Evolutionary conservation across 2,329 filamentous ascomycete species (phyloP).

Genomic region (Phyllosticta capitalensis): DNA sequence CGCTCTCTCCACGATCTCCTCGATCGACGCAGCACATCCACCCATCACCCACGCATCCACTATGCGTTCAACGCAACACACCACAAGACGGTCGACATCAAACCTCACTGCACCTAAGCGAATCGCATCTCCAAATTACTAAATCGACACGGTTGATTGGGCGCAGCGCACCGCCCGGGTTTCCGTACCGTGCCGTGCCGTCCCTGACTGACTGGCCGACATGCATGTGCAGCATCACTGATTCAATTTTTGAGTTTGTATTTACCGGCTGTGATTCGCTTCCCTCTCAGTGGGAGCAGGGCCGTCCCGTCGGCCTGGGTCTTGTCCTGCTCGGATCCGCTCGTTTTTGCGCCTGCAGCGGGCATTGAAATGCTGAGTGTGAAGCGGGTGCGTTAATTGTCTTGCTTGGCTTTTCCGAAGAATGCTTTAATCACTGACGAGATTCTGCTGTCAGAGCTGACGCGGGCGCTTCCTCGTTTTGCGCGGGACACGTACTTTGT

Average conservation of each 20-base stretch:
- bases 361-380: not conserved
- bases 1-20: not conserved
- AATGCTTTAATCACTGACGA: too few relatives aligned
- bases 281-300: not conserved
- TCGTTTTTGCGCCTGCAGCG: not conserved
- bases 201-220: not conserved
- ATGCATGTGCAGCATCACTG: not conserved
- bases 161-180: not conserved
- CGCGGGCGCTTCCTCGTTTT: too few relatives aligned
- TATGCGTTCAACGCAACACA: too few relatives aligned
- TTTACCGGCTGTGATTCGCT: not conserved
- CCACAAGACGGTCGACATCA: too few relatives aligned
- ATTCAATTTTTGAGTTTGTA: not conserved
- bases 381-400: not conserved
- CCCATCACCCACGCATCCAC: too few relatives aligned
- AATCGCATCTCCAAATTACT: not conserved
- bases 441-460: too few relatives aligned
- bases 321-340: not conserved
- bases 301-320: not conserved
- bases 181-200: not conserved
- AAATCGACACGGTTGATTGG: not conserved
- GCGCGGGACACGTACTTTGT: too few relatives aligned
- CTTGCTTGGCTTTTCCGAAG: too few relatives aligned
- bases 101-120: not conserved
- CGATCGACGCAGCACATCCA: not conserved